Conservation (phyloP, 129 eudicot species). For the Flaveria brownii region DNA sequence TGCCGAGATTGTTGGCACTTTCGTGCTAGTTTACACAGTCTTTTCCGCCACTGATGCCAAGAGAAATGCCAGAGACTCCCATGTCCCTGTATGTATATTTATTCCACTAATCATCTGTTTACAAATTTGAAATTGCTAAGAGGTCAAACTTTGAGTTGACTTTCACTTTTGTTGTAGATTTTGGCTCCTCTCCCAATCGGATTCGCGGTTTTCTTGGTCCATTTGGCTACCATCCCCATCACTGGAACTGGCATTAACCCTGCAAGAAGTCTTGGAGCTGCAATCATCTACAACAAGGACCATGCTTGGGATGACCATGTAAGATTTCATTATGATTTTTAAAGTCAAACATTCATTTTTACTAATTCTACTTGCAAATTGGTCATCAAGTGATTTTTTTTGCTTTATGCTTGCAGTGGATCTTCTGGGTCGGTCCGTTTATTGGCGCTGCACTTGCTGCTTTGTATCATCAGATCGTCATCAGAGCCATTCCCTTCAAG, state of each 20-base stretch:
- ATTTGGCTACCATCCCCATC: slow-evolving; percentile 73
- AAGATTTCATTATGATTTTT: slow-evolving; percentile 15
- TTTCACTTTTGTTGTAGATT: slow-evolving; percentile 41
- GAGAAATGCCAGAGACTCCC: slow-evolving; percentile 77
- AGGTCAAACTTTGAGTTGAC: background rate
- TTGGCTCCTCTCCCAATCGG: slow-evolving; percentile 74
- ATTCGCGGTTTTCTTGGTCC: slow-evolving; percentile 69
- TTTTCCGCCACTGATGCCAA: slow-evolving; percentile 80
- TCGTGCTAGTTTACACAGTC: slow-evolving; percentile 67
- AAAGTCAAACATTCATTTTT: slow-evolving; percentile 16
- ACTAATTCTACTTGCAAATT: background rate
- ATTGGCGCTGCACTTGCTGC: slow-evolving; percentile 75
- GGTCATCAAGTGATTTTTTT: background rate
- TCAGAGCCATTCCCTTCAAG: slow-evolving; percentile 73
- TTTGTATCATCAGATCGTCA: slow-evolving; percentile 51
- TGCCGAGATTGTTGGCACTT: slow-evolving; percentile 70
- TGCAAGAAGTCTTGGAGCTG: slow-evolving; percentile 76
- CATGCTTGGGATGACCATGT: slow-evolving; percentile 78
- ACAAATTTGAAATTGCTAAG: background rate
- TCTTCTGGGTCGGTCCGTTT: slow-evolving; percentile 75
- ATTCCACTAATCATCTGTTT: background rate
- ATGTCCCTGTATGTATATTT: slow-evolving; percentile 60
- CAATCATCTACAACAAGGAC: slow-evolving; percentile 61
- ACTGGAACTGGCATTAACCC: slow-evolving; percentile 78
- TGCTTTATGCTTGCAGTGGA: slow-evolving; percentile 43